These are phyloP conservation scores for Dissophora globulifera DNA, from an alignment of 192 early-diverging fungal genomes.

Conservation along the genomic window DNA sequence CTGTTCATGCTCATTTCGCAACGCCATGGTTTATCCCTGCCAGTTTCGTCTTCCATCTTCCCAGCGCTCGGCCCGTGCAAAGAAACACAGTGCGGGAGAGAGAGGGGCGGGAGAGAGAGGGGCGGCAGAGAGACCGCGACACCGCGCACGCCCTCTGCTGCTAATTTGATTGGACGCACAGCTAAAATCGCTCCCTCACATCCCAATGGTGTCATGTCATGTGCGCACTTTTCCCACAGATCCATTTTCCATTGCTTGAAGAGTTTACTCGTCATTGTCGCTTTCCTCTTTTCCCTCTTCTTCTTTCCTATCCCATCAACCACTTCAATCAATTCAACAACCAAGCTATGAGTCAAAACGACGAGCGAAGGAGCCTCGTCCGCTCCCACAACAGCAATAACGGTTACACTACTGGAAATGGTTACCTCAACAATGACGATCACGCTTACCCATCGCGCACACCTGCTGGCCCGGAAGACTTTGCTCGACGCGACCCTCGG, in stretches of 20 bases:
- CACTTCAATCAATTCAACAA: background rate
- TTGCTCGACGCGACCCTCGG: constrained; percentile 12
- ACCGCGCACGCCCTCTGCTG: too few species aligned
- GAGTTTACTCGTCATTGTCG: background rate
- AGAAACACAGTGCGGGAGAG: too few species aligned
- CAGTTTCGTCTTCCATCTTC: too few species aligned
- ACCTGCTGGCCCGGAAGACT: background rate
- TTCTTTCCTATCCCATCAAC: background rate
- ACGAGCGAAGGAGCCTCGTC: constrained; percentile 26
- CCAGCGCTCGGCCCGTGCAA: too few species aligned
- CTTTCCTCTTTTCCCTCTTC: background rate
- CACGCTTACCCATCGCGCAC: constrained; percentile 7
- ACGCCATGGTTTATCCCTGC: too few species aligned
- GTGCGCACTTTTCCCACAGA: constrained; percentile 1
- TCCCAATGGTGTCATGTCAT: constrained; percentile 1
- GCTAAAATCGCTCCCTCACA: too few species aligned
- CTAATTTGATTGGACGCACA: too few species aligned
- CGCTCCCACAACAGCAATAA: constrained; percentile 11
- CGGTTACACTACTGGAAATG: background rate
- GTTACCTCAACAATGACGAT: background rate
- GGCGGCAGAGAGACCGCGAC: too few species aligned
- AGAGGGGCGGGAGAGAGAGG: too few species aligned
- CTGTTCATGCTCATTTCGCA: too few species aligned
- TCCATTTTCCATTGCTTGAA: background rate
- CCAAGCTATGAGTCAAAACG: constrained; percentile 7